phyloP scores from a whole-genome alignment of 164 flowering plant species.

The Nymphaea colorata region DNA sequence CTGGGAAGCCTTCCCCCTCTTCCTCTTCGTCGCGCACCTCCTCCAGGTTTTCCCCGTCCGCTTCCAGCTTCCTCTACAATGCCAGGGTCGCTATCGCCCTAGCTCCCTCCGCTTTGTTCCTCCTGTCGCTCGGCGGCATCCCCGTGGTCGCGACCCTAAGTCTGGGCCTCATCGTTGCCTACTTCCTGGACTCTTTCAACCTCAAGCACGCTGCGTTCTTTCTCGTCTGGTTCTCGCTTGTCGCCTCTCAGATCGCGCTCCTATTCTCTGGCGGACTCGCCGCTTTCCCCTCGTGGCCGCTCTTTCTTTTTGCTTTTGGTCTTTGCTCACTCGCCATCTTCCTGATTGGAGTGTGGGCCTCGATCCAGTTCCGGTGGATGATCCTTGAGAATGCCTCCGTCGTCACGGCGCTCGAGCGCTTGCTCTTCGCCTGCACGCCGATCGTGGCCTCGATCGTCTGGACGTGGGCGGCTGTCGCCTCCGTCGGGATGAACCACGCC shows the following conservation, averaged over 20 bases:
- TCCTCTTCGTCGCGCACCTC: slow-evolving; percentile 18
- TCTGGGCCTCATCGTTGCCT: slow-evolving; percentile 68
- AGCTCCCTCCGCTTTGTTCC: slow-evolving; percentile 68
- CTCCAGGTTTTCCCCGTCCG: slow-evolving; percentile 17
- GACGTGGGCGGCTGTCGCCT: slow-evolving; percentile 80
- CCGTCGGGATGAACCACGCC: slow-evolving; percentile 68
- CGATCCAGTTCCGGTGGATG: slow-evolving; percentile 87
- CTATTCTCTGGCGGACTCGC: slow-evolving; percentile 28
- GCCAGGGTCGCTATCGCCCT: slow-evolving; percentile 68
- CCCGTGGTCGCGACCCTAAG: slow-evolving; percentile 64
- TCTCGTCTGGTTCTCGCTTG: slow-evolving; percentile 69
- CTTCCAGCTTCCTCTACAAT: slow-evolving; percentile 53
- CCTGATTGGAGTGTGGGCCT: slow-evolving; percentile 81
- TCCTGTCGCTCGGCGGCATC: slow-evolving; percentile 89
- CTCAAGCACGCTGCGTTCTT: slow-evolving; percentile 78
- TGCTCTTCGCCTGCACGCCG: slow-evolving; percentile 79
- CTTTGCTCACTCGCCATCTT: slow-evolving; percentile 65
- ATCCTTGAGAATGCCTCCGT: slow-evolving; percentile 79
- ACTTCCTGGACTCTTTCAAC: slow-evolving; percentile 73
- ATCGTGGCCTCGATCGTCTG: slow-evolving; percentile 49
- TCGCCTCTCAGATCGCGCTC: slow-evolving; percentile 68
- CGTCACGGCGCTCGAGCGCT: slow-evolving; percentile 70
- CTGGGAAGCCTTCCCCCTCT: slow-evolving; percentile 7
- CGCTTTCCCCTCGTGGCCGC: slow-evolving; percentile 40
- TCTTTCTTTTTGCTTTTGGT: slow-evolving; percentile 43